These are phyloP conservation scores for Passalora sequoiae DNA, from an alignment of 2,329 filamentous ascomycete genomes.

Conservation along the genomic window DNA sequence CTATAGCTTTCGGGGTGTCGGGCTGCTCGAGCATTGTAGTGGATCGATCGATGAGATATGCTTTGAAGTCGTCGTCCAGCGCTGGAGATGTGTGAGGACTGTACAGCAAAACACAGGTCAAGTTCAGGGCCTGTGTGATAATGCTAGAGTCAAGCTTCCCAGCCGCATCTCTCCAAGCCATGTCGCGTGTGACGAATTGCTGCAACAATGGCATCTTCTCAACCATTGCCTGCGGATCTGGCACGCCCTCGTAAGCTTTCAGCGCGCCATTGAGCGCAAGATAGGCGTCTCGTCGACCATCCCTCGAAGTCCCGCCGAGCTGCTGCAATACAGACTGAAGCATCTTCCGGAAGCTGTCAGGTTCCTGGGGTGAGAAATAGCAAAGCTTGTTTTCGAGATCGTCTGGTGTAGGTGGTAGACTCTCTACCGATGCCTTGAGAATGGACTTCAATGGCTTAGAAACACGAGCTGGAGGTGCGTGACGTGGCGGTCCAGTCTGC, in stretches of 20 bases:
- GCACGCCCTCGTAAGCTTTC: conserved; percentile 75
- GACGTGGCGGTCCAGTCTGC: conserved; percentile 30
- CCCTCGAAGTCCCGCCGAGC: conserved; percentile 67
- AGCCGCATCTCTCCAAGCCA: conserved; percentile 54
- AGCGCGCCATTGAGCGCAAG: conserved; percentile 69
- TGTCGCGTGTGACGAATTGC: conserved; percentile 79
- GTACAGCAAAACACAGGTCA: conserved; percentile 72
- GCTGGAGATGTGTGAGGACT: conserved; percentile 61
- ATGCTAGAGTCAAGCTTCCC: conserved; percentile 60
- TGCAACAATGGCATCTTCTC: conserved; percentile 72
- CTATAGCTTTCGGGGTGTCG: conserved; percentile 66
- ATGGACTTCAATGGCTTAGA: conserved; percentile 65
- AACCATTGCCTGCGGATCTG: conserved; percentile 65
- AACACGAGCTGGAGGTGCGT: conserved; percentile 44
- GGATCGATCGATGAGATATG: conserved; percentile 75
- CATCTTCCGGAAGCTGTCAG: conserved; percentile 67
- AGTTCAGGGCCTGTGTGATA: conserved; percentile 68
- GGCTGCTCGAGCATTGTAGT: conserved; percentile 67
- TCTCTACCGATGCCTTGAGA: conserved; percentile 62
- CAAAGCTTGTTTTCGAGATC: conserved; percentile 38
- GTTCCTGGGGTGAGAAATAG: conserved; percentile 43
- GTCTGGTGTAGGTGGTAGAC: conserved; percentile 34
- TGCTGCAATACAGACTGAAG: conserved; percentile 79
- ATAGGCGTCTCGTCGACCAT: conserved; percentile 78
- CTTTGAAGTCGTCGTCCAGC: conserved; percentile 71